A percentile compares a stretch with the other conserved stretches of the same genome.
Evolutionary conservation across 208 protist species (phyloP).

Genomic region (Wallacemonas sp.): DNA sequence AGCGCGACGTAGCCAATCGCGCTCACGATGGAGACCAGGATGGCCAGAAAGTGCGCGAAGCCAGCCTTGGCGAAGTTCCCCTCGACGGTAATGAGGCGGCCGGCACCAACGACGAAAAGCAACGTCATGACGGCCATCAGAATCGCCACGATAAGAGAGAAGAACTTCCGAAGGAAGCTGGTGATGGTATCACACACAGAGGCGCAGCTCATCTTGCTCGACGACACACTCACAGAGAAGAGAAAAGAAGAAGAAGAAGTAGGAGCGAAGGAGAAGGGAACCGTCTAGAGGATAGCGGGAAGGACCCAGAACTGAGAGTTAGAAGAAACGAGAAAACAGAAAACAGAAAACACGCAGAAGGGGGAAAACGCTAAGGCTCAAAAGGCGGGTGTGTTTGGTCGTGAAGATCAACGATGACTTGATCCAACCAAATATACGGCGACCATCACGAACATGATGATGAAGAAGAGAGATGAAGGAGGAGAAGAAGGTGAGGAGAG

Average conservation of each 20-base stretch:
- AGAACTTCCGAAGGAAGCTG: constrained; percentile 71
- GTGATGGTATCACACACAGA: constrained; percentile 30
- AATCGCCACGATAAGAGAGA: constrained; percentile 72
- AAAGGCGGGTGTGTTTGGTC: neutral
- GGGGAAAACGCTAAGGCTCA: no score
- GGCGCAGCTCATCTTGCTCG: constrained; percentile 24
- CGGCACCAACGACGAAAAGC: constrained; percentile 62
- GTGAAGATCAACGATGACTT: no score
- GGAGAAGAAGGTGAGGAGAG: neutral
- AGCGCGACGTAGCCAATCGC: constrained; percentile 62
- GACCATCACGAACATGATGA: no score
- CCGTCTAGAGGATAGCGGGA: no score
- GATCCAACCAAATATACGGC: no score
- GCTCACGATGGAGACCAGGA: constrained; percentile 52
- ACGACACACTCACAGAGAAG: no score
- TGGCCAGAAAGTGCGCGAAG: constrained; percentile 77
- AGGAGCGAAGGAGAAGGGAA: neutral
- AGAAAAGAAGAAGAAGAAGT: neutral
- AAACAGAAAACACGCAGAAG: constrained; percentile 4
- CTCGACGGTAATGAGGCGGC: constrained; percentile 41
- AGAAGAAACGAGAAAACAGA: constrained; percentile 10
- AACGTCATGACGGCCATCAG: constrained; percentile 58
- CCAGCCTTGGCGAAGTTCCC: constrained; percentile 51
- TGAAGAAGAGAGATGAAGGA: constrained; percentile 7
- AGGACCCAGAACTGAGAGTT: no score